Conservation (phyloP, 345 rosid species). For the Cardamine chenopodiifolia region DNA sequence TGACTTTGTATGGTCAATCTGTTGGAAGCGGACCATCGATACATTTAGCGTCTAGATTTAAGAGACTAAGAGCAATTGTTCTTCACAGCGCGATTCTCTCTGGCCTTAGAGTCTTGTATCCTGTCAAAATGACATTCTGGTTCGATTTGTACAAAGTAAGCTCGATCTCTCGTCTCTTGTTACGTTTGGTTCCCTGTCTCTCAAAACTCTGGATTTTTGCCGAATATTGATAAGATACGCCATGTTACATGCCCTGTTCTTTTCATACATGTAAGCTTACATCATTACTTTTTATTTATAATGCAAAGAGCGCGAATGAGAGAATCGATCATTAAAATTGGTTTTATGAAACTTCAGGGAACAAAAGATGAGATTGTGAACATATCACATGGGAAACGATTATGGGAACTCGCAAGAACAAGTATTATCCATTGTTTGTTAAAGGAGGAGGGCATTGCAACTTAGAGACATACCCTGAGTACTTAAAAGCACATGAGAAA, state of each 20-base stretch:
- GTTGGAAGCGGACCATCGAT: slow-evolving; percentile 94
- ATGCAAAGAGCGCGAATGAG: neutral
- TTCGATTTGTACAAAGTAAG: slow-evolving; percentile 84
- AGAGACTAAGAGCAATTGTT: slow-evolving; percentile 66
- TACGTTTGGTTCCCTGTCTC: neutral
- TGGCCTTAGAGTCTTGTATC: slow-evolving; percentile 81
- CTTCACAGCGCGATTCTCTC: slow-evolving; percentile 95
- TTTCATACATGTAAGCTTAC: slow-evolving; percentile 71
- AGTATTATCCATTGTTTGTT: slow-evolving; percentile 87
- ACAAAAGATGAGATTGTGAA: slow-evolving; percentile 77
- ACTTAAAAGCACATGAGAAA: slow-evolving; percentile 74
- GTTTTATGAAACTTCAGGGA: slow-evolving; percentile 29
- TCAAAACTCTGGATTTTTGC: slow-evolving; percentile 38
- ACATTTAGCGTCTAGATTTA: slow-evolving; percentile 69
- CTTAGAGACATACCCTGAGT: slow-evolving; percentile 86
- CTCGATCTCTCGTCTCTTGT: neutral
- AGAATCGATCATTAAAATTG: neutral
- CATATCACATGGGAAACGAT: slow-evolving; percentile 82
- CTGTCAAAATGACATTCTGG: slow-evolving; percentile 88
- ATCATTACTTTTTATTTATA: neutral
- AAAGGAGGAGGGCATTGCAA: slow-evolving; percentile 93
- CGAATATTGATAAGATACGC: slow-evolving; percentile 87
- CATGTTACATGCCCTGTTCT: slow-evolving; percentile 76
- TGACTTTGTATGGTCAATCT: slow-evolving; percentile 86
- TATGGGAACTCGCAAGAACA: slow-evolving; percentile 72